These are phyloP conservation scores for Mucor racemosus DNA, from an alignment of 371 early-diverging fungal genomes.

Conservation along the genomic window DNA sequence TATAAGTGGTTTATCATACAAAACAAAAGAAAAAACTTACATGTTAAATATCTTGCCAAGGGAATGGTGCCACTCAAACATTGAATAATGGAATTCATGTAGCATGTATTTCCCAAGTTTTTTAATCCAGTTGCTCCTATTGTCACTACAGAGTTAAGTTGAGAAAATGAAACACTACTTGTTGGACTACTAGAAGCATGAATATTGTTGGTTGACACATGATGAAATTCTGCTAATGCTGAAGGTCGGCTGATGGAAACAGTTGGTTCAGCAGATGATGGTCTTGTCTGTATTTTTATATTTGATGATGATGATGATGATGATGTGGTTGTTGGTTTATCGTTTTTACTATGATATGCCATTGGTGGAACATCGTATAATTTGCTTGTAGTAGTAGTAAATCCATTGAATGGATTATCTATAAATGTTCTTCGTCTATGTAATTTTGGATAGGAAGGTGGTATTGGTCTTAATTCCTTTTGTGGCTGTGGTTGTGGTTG, in stretches of 20 bases:
- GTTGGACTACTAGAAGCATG: slow-evolving; percentile 19
- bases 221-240: slow-evolving; percentile 19
- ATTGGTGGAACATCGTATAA: slow-evolving; percentile 34
- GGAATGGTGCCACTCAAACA: slow-evolving; percentile 89
- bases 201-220: slow-evolving; percentile 22
- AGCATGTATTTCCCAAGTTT: slow-evolving; percentile 98
- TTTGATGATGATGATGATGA: slow-evolving; percentile 12
- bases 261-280: slow-evolving; percentile 11
- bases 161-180: slow-evolving; percentile 38
- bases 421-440: slow-evolving; percentile 57
- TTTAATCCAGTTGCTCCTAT: slow-evolving; percentile 80
- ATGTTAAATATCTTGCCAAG: slow-evolving; percentile 76
- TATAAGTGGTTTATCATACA: neutral
- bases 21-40: slow-evolving; percentile 28
- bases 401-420: slow-evolving; percentile 67
- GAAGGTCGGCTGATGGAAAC: slow-evolving; percentile 19
- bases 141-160: slow-evolving; percentile 43
- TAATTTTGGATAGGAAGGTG: slow-evolving; percentile 22
- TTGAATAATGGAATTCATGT: slow-evolving; percentile 95
- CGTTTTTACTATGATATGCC: neutral
- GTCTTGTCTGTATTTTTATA: slow-evolving; percentile 1
- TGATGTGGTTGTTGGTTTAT: neutral
- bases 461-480: slow-evolving; percentile 13
- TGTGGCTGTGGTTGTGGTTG: neutral
- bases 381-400: slow-evolving; percentile 45